Evolutionary conservation across 768 basidiomycete genomes (phyloP).

Genomic region (Hygrophoropsis aurantiaca): DNA sequence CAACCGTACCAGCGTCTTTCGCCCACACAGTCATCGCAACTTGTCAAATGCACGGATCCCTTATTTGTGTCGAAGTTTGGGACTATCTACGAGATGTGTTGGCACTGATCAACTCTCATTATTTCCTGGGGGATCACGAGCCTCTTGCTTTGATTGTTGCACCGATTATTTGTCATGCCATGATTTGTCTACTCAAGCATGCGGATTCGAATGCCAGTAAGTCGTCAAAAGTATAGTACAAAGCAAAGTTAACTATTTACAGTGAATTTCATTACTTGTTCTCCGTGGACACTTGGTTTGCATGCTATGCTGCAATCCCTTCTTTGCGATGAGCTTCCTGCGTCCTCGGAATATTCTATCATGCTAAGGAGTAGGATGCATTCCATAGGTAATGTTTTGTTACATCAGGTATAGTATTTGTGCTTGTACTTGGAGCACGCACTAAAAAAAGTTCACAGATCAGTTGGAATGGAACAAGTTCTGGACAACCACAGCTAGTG

Average conservation of each 20-base stretch:
- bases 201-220: slow-evolving; percentile 24
- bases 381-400: slow-evolving; percentile 20
- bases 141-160: slow-evolving; percentile 49
- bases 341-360: slow-evolving; percentile 21
- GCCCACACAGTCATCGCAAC: slow-evolving; percentile 41
- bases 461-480: not conserved
- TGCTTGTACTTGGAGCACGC: not conserved
- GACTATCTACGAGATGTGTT: slow-evolving; percentile 50
- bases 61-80: slow-evolving; percentile 42
- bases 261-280: slow-evolving; percentile 16
- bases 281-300: slow-evolving; percentile 55
- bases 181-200: slow-evolving; percentile 38
- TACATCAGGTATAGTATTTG: slow-evolving; percentile 24
- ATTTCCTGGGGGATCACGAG: slow-evolving; percentile 47
- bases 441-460: not conserved
- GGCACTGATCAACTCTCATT: slow-evolving; percentile 45
- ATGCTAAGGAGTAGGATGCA: slow-evolving; percentile 33
- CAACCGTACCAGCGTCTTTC: slow-evolving; percentile 40
- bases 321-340: slow-evolving; percentile 9
- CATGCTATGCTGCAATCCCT: slow-evolving; percentile 37
- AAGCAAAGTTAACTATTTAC: not conserved
- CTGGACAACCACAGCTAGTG: not conserved
- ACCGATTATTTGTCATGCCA: slow-evolving; percentile 49
- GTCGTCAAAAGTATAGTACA: slow-evolving; percentile 4
- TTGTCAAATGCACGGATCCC: slow-evolving; percentile 26